A percentile compares a stretch with the other conserved stretches of the same genome.
These are phyloP conservation scores for Paraphaeosphaeria sporulosa DNA, from an alignment of 2,329 filamentous ascomycete genomes.

Conservation along the genomic window DNA sequence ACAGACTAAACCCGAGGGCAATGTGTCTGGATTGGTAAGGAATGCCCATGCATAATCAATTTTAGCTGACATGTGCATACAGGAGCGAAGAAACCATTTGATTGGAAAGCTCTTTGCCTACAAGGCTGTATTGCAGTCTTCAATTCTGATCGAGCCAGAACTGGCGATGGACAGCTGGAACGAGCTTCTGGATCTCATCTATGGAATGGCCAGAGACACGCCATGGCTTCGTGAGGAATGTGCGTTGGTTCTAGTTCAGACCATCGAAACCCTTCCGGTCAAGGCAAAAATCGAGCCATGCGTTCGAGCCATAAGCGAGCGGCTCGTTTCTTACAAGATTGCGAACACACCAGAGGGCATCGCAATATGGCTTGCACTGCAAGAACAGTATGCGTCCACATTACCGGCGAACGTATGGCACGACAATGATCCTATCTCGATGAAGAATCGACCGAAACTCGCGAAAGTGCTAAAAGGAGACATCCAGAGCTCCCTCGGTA, in stretches of 20 bases:
- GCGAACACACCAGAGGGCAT: constrained; percentile 87
- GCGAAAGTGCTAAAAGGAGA: constrained; percentile 83
- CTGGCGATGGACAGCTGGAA: constrained; percentile 66
- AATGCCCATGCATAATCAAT: not conserved
- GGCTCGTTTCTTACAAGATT: constrained; percentile 69
- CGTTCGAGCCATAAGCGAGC: constrained; percentile 68
- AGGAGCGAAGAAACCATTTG: constrained; percentile 86
- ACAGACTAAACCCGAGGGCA: constrained; percentile 60
- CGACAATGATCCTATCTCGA: constrained; percentile 73
- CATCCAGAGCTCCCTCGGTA: constrained; percentile 59
- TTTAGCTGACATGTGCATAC: constrained; percentile 47
- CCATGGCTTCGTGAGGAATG: constrained; percentile 90
- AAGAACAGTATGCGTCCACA: constrained; percentile 68
- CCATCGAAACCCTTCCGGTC: constrained; percentile 64
- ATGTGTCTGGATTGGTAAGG: constrained; percentile 62
- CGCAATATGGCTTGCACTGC: constrained; percentile 81
- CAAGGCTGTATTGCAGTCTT: constrained; percentile 83
- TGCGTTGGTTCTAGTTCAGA: constrained; percentile 80
- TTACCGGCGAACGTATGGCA: constrained; percentile 77
- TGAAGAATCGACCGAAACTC: constrained; percentile 72
- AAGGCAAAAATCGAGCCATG: constrained; percentile 60
- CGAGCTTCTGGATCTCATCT: constrained; percentile 73
- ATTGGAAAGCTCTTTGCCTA: constrained; percentile 89
- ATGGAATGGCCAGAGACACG: constrained; percentile 80
- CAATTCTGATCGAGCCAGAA: constrained; percentile 69